Conservation (phyloP, 305 asterid species). For the Fraxinus dipetala region DNA sequence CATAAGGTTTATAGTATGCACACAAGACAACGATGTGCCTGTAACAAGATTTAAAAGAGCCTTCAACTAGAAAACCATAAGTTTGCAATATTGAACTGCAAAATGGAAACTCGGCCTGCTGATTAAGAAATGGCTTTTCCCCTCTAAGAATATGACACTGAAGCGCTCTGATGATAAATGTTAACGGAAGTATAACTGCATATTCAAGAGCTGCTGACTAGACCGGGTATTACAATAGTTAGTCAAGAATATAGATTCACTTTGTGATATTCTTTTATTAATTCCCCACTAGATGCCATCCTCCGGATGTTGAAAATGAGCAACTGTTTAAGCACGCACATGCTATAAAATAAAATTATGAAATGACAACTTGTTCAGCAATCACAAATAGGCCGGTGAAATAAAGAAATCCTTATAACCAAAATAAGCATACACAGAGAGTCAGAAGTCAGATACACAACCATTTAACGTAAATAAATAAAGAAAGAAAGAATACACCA, state of each 20-base stretch:
- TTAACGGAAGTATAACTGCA: not conserved
- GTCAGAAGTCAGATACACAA: slow-evolving; percentile 19
- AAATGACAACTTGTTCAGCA: not conserved
- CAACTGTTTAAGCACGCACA: not conserved
- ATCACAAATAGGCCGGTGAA: not conserved
- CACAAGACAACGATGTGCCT: not conserved
- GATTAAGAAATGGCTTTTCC: not conserved
- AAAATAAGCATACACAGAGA: not conserved
- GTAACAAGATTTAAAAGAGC: not conserved
- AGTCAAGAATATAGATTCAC: not conserved
- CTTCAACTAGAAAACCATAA: not conserved
- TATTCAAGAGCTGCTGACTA: not conserved
- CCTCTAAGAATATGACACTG: not conserved
- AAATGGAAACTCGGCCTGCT: not conserved
- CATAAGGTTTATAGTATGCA: not conserved
- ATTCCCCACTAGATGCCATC: not conserved
- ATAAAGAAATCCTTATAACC: not conserved
- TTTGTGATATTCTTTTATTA: not conserved
- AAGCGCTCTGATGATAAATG: not conserved
- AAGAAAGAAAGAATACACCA: slow-evolving; percentile 2
- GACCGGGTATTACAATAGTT: not conserved
- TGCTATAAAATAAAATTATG: not conserved
- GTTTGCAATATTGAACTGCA: not conserved
- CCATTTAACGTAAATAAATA: not conserved
- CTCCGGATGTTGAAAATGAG: not conserved